Conservation (phyloP, 805 yeast genomes). For the Wickerhamomyces chambardii region DNA sequence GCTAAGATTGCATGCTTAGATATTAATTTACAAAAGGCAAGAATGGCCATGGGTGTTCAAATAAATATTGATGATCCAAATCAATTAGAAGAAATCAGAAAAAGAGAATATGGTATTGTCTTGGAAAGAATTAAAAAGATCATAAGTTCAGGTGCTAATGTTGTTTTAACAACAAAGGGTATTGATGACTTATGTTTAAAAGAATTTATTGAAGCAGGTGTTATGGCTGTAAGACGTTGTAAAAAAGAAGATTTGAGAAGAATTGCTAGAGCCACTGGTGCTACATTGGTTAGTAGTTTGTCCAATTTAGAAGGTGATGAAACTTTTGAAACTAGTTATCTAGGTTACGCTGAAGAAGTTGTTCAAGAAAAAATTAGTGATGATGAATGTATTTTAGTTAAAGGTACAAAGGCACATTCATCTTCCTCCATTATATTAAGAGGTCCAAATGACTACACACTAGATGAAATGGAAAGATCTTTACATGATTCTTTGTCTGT, state of each 20-base stretch:
- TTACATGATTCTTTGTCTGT: conserved; percentile 91
- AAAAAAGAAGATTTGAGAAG: conserved; percentile 94
- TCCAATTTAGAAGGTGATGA: conserved; percentile 94
- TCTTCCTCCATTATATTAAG: conserved; percentile 87
- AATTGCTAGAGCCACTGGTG: conserved; percentile 98
- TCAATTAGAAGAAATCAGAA: conserved; percentile 89
- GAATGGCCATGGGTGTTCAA: conserved; percentile 98
- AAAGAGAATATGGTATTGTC: conserved; percentile 73
- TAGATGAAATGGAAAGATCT: conserved; percentile 98
- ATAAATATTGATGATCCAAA: conserved; percentile 97
- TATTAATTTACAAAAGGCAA: conserved; percentile 88
- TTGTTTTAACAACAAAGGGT: conserved; percentile 91
- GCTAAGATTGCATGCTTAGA: conserved; percentile 90
- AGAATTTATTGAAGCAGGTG: conserved; percentile 79
- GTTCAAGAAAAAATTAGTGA: conserved; percentile 84
- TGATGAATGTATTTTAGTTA: conserved; percentile 93
- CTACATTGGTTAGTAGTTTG: conserved; percentile 77
- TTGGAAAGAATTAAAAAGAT: conserved; percentile 74
- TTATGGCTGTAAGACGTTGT: conserved; percentile 92
- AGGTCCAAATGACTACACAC: conserved; percentile 91
- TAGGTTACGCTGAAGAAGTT: conserved; percentile 92
- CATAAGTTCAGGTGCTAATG: conserved; percentile 76
- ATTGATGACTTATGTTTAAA: conserved; percentile 98
- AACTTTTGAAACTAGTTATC: conserved; percentile 64
- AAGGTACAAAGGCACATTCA: conserved; percentile 90